A percentile compares a stretch with the other conserved stretches of the same genome.
Evolutionary conservation across 2,329 filamentous ascomycete genomes (phyloP).

Genomic region (Penicillium expansum): DNA sequence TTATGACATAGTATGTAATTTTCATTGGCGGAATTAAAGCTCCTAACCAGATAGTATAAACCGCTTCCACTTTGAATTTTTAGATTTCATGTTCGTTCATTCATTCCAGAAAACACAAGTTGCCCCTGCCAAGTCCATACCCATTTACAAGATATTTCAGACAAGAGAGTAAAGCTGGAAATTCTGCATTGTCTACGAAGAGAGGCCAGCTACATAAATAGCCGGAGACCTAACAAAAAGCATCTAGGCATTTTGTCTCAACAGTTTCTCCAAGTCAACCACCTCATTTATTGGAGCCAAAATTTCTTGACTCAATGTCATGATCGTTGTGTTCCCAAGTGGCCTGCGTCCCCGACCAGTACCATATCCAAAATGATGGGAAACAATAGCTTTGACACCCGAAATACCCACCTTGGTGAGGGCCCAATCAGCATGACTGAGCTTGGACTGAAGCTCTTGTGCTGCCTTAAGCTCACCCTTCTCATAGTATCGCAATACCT

Average conservation of each 20-base stretch:
- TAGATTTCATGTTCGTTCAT: not conserved
- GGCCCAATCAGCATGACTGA: slow-evolving; percentile 73
- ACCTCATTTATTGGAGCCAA: not conserved
- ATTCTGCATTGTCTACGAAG: no score
- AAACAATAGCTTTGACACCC: slow-evolving; percentile 75
- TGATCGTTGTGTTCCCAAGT: not conserved
- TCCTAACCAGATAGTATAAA: not conserved
- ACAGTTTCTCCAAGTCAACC: not conserved
- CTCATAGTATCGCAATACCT: slow-evolving; percentile 69
- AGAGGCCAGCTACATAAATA: no score
- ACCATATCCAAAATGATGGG: slow-evolving; percentile 73
- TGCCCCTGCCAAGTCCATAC: not conserved
- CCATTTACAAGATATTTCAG: not conserved
- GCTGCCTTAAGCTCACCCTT: slow-evolving; percentile 70
- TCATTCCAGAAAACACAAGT: not conserved
- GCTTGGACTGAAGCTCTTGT: slow-evolving; percentile 65
- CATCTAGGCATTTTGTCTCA: no score
- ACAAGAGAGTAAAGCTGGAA: no score
- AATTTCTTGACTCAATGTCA: not conserved
- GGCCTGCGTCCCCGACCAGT: not conserved
- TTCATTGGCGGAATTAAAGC: not conserved
- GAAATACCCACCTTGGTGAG: slow-evolving; percentile 74
- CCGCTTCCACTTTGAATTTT: not conserved
- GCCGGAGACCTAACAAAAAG: no score
- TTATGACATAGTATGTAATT: not conserved